A percentile compares a stretch with the other conserved stretches of the same genome.
phyloP scores from a whole-genome alignment of 1,284 basidiomycete genomes.

The Moniliophthora roreri region DNA sequence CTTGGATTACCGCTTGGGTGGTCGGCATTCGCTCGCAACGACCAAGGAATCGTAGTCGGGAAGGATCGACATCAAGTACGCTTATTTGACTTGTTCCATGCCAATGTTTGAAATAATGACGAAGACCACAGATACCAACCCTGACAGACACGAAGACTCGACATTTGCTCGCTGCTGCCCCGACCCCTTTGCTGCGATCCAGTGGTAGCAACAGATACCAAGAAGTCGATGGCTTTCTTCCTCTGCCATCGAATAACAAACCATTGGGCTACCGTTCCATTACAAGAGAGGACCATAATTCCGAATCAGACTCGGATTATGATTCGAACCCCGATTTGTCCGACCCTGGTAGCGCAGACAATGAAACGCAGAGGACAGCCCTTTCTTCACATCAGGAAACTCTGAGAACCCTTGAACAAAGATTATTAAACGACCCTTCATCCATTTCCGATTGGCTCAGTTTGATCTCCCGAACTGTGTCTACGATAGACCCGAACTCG shows the following conservation, averaged over 20 bases:
- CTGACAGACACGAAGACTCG: conserved; percentile 57
- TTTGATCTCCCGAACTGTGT: conserved; percentile 60
- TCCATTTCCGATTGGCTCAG: conserved; percentile 64
- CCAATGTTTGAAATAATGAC: conserved; percentile 3
- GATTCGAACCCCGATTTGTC: conserved; percentile 32
- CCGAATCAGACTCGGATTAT: conserved; percentile 42
- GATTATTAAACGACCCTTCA: conserved; percentile 48
- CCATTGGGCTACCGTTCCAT: conserved; percentile 52
- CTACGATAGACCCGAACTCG: conserved; percentile 53
- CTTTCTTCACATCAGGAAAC: conserved; percentile 58
- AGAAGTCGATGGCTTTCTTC: conserved; percentile 68
- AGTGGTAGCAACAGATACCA: conserved; percentile 43
- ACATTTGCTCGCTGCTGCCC: conserved; percentile 48
- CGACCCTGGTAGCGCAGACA: conserved; percentile 24
- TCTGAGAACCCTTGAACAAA: conserved; percentile 57
- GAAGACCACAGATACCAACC: conserved; percentile 42
- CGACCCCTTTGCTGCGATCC: conserved; percentile 42
- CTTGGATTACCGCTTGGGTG: conserved; percentile 56
- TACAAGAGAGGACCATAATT: conserved; percentile 28
- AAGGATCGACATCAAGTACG: conserved; percentile 48
- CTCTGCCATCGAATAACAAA: conserved; percentile 41
- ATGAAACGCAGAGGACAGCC: conserved; percentile 31
- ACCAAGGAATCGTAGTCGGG: conserved; percentile 63
- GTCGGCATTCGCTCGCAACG: conserved; percentile 45
- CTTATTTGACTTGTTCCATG: conserved; percentile 9